Evolutionary conservation across 2,329 filamentous ascomycete species (phyloP).

Genomic region (Cytospora leucostoma): DNA sequence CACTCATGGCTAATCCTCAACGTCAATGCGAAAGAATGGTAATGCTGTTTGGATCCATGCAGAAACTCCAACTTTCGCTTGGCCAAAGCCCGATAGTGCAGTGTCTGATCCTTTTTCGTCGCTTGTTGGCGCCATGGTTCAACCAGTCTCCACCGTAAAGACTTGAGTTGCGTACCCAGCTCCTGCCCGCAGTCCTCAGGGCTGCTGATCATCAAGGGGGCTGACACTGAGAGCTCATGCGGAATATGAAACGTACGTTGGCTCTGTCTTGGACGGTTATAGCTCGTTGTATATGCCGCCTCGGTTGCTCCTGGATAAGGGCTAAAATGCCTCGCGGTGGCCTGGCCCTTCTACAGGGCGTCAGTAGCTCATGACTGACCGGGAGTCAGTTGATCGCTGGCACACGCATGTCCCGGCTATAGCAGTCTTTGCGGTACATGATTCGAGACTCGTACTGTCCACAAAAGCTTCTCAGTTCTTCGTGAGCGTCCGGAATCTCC

Average conservation of each 20-base stretch:
- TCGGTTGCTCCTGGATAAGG: background rate
- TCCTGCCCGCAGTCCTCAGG: background rate
- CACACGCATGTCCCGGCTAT: background rate
- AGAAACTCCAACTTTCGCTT: background rate
- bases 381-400: background rate
- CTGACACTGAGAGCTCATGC: background rate
- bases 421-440: background rate
- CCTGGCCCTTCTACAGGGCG: background rate
- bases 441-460: background rate
- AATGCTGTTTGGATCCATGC: background rate
- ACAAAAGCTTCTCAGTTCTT: background rate
- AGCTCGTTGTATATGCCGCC: background rate
- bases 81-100: background rate
- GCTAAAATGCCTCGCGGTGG: background rate
- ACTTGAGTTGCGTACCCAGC: background rate
- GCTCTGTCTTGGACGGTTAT: background rate
- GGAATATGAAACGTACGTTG: background rate
- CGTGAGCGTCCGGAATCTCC: background rate
- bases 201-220: background rate
- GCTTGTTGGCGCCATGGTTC: background rate
- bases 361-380: background rate
- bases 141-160: background rate
- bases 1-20: constrained; percentile 13
- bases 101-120: background rate
- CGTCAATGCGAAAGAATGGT: constrained; percentile 5